Conservation (phyloP, 2,329 filamentous ascomycete species). For the Fusarium devonianum region DNA sequence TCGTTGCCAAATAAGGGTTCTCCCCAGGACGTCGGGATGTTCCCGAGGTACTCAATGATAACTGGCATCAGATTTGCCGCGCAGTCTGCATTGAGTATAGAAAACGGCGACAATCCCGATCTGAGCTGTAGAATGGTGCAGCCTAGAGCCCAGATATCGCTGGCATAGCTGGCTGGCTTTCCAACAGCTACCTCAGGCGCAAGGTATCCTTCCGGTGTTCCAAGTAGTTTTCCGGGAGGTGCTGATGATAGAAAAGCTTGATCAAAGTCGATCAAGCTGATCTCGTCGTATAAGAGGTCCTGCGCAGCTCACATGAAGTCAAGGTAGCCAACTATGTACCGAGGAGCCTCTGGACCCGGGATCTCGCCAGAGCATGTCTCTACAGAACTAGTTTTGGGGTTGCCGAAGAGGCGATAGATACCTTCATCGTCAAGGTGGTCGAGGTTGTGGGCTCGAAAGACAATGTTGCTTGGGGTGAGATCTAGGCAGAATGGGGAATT, state of each 20-base stretch:
- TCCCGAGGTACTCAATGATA: conserved; percentile 13
- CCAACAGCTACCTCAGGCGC: conserved; percentile 3
- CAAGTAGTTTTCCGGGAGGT: background rate
- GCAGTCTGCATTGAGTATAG: background rate
- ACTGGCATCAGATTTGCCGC: conserved; percentile 11
- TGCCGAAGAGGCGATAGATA: background rate
- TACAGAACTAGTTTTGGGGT: background rate
- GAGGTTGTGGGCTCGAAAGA: background rate
- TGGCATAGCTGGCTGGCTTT: conserved; percentile 3
- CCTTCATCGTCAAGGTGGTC: conserved; percentile 4
- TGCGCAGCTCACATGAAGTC: conserved; percentile 3
- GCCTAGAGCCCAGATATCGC: conserved; percentile 24
- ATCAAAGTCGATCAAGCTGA: conserved; percentile 5
- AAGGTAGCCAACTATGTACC: background rate
- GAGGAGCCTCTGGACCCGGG: conserved; percentile 1
- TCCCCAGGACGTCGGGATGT: conserved; percentile 5
- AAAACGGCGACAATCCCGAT: conserved; percentile 14
- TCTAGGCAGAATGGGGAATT: background rate
- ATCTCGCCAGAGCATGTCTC: background rate
- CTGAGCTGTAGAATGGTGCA: conserved; percentile 13
- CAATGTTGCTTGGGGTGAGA: background rate
- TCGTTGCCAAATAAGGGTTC: conserved; percentile 15
- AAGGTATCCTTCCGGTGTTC: background rate
- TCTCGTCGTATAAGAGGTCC: background rate
- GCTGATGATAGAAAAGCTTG: background rate